Evolutionary conservation across 2,329 filamentous ascomycete species (phyloP), one percentile per base, ranked within the genome.

Genomic region (Ceratocystis papillata): DNA sequence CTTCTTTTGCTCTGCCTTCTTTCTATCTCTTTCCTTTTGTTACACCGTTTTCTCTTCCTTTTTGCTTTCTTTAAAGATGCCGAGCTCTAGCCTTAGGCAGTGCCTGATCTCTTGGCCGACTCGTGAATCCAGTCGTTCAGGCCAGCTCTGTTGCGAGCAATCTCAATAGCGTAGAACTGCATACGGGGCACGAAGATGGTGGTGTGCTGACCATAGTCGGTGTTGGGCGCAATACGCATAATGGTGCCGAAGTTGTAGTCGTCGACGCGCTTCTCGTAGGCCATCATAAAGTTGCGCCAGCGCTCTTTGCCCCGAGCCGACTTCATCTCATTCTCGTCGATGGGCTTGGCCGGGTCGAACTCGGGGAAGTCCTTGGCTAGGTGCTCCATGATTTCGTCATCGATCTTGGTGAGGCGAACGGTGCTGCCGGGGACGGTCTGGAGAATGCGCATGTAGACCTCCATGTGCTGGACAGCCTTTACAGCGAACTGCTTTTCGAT

Each of bases 401-500:
- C 94, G 72, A 95, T 83, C 79, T 93, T 94, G 69, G 94, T 99
- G 69, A 99, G 84, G 69, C 90, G 89, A 68, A 99, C 81, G 69
- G 86, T 80, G n/a, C 91, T 96, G 71, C 93, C 94, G 71, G 85
- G 89, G 71, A 96, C 84, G 74, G 88, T 90, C 77, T 96, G 88
- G 72, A 99, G 88, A 74, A 99, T 93, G 64, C 87, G 81, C 93
- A 93, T 99, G 82, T 99, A 97, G 62, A 93, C 96, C 73, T 90
- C 84, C 83, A 99, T 90, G 77, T 99, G 94, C 77, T 96, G 89
- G 46, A 97, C 94, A 63, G 88, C 92, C 81, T 97, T 97, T 72
- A 99, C 94, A 37, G 94, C 94, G 73, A 99, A 99, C 77, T 97
- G 94, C 82, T 96, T 96, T 83, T 99, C 94, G 75, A 99, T 96